These are phyloP conservation scores for Ilyonectria robusta DNA, from an alignment of 2,329 filamentous ascomycete species.

Conservation along the genomic window DNA sequence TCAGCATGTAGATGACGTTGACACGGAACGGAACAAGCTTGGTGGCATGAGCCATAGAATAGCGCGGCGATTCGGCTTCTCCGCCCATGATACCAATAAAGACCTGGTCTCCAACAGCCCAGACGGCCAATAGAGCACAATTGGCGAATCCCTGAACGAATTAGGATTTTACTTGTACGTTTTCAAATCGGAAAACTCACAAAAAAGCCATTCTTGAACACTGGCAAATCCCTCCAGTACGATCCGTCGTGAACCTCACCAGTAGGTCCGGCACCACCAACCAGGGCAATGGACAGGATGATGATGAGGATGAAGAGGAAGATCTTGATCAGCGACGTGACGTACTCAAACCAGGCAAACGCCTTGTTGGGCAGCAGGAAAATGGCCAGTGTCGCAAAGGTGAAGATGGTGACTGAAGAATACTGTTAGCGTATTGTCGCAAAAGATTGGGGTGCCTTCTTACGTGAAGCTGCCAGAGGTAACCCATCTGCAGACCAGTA, in stretches of 20 bases:
- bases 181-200: background rate
- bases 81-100: slow-evolving; percentile 45
- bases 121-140: slow-evolving; percentile 36
- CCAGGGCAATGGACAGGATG: slow-evolving; percentile 15
- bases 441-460: background rate
- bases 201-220: slow-evolving; percentile 23
- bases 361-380: slow-evolving; percentile 22
- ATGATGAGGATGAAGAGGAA: slow-evolving; percentile 24
- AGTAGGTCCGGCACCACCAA: slow-evolving; percentile 19
- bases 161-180: background rate
- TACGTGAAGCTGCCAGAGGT: slow-evolving; percentile 21
- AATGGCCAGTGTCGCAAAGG: slow-evolving; percentile 5
- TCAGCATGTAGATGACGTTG: slow-evolving; percentile 38
- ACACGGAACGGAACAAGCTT: slow-evolving; percentile 41
- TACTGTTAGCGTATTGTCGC: background rate
- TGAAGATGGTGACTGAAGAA: slow-evolving; percentile 19
- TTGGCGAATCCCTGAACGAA: slow-evolving; percentile 38
- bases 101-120: slow-evolving; percentile 42
- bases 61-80: slow-evolving; percentile 36
- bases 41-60: slow-evolving; percentile 37
- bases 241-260: slow-evolving; percentile 19
- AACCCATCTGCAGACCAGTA: slow-evolving; percentile 18
- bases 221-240: slow-evolving; percentile 11
- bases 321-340: slow-evolving; percentile 26
- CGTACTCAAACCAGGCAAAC: slow-evolving; percentile 25